A percentile compares a stretch with the other conserved stretches of the same genome.
phyloP scores from a whole-genome alignment of 805 yeast genomes.

The Candida railenensis region DNA sequence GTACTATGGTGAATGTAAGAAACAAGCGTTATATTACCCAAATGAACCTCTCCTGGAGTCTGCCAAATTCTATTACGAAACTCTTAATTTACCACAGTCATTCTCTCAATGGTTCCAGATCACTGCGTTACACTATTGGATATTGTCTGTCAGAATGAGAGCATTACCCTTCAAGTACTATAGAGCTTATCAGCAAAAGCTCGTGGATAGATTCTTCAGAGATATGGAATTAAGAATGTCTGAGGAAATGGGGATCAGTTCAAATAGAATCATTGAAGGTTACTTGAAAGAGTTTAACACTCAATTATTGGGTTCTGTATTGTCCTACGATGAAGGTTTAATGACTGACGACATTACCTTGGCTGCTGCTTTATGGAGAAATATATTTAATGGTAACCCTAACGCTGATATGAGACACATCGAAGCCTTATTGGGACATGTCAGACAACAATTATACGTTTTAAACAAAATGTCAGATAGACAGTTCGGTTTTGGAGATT shows the following conservation, averaged over 20 bases:
- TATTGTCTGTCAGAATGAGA: slow-evolving; percentile 91
- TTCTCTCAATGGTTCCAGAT: slow-evolving; percentile 97
- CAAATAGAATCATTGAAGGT: slow-evolving; percentile 78
- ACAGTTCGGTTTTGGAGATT: slow-evolving; percentile 90
- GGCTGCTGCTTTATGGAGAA: slow-evolving; percentile 86
- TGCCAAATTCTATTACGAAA: slow-evolving; percentile 83
- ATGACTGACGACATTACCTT: slow-evolving; percentile 73
- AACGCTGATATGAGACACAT: slow-evolving; percentile 79
- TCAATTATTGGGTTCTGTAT: slow-evolving; percentile 84
- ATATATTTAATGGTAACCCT: slow-evolving; percentile 81
- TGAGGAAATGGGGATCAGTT: slow-evolving; percentile 80
- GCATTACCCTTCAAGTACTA: slow-evolving; percentile 92
- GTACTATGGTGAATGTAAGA: slow-evolving; percentile 84
- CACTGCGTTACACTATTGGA: slow-evolving; percentile 89
- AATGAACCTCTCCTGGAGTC: slow-evolving; percentile 67
- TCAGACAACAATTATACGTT: slow-evolving; percentile 86
- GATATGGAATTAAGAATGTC: slow-evolving; percentile 86
- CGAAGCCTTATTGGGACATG: slow-evolving; percentile 87
- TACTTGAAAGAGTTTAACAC: slow-evolving; percentile 88
- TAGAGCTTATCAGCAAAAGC: slow-evolving; percentile 83
- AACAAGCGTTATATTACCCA: slow-evolving; percentile 77
- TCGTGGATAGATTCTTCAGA: slow-evolving; percentile 83
- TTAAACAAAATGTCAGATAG: slow-evolving; percentile 83
- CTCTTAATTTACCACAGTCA: slow-evolving; percentile 77
- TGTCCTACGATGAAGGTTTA: slow-evolving; percentile 91